phyloP scores from a whole-genome alignment of 495 filamentous ascomycete species.

The Penicillium steckii region DNA sequence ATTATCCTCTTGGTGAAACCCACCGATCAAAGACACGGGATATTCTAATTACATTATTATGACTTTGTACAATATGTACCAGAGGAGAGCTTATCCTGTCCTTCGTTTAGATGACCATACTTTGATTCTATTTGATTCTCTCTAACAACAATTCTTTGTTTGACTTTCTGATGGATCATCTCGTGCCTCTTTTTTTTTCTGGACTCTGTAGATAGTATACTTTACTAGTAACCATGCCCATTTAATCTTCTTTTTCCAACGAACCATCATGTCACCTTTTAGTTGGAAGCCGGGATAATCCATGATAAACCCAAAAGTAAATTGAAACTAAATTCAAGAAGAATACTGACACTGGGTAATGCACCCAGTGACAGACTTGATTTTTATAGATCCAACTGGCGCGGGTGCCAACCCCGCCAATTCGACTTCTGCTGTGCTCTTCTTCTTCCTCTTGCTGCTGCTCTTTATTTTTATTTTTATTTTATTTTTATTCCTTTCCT shows the following conservation, averaged over 20 bases:
- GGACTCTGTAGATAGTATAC: too few relatives aligned
- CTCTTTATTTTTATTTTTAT: neutral
- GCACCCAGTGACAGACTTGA: too few relatives aligned
- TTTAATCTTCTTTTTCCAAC: neutral
- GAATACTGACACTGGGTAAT: too few relatives aligned
- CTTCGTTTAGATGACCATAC: too few relatives aligned
- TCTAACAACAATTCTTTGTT: neutral
- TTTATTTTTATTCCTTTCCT: too few relatives aligned
- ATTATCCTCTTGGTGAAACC: too few relatives aligned
- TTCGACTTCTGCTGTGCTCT: too few relatives aligned
- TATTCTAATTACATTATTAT: neutral
- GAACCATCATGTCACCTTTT: slow-evolving; percentile 9
- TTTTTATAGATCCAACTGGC: neutral
- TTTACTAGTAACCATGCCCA: too few relatives aligned
- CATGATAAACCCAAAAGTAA: neutral
- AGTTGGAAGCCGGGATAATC: neutral
- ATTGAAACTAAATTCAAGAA: too few relatives aligned
- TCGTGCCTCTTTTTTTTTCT: too few relatives aligned
- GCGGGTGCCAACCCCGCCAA: neutral
- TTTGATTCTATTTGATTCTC: too few relatives aligned
- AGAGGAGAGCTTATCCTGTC: neutral
- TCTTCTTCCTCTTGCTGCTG: neutral
- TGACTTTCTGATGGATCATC: slow-evolving; percentile 2
- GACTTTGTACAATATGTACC: too few relatives aligned
- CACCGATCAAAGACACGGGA: neutral